Evolutionary conservation across 2,329 filamentous ascomycete species (phyloP), one percentile per base, ranked within the genome.

Genomic region (Aspergillus sp.): DNA sequence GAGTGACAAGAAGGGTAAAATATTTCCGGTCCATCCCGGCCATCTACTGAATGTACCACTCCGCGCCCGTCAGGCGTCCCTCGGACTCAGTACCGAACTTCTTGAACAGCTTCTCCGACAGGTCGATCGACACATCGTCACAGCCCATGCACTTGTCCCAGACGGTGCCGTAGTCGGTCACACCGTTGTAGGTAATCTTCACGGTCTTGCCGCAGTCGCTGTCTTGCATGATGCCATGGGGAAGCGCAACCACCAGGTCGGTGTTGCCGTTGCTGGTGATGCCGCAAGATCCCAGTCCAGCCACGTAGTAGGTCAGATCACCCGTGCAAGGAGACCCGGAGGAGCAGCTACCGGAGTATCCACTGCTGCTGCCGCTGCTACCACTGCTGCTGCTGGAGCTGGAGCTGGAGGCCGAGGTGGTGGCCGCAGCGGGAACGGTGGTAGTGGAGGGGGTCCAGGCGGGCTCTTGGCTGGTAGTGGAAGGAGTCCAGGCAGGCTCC

Each of bases 121-220:
- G 81, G 69, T 92, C 89, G 52, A 92, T 84, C 68, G 82, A 79
- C 42, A 73, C 64, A 36, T 68, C 55, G 62, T 52, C 70, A 75
- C 91, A 95, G 68, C 88, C 88, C 77, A 85, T 84, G 82, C 91
- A 95, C 80, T 90, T 91, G 80, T 95, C 91, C 55, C 83, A 83
- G 62, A 93, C 85, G 3, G 68, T 83, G 62, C 86, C 90, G 2
- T 75, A 80, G 67, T 80, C 73, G 2, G 81, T 82, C 73, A 84
- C 84, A 73, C 89, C 89, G 53, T 83, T 80, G 72, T 80, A 80
- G 42, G 69, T 78, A 78, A 92, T 86, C 65, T 83, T 87, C 70
- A 93, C 84, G 52, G 78, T 86, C 79, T 86, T 84, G 73, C 86
- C 87, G 76, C 91, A 95, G 73, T 86, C 84, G 51, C 85, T 83